Evolutionary conservation across 2,329 filamentous ascomycete species (phyloP), one percentile per base, ranked within the genome.

Genomic region (Botrytis byssoidea): DNA sequence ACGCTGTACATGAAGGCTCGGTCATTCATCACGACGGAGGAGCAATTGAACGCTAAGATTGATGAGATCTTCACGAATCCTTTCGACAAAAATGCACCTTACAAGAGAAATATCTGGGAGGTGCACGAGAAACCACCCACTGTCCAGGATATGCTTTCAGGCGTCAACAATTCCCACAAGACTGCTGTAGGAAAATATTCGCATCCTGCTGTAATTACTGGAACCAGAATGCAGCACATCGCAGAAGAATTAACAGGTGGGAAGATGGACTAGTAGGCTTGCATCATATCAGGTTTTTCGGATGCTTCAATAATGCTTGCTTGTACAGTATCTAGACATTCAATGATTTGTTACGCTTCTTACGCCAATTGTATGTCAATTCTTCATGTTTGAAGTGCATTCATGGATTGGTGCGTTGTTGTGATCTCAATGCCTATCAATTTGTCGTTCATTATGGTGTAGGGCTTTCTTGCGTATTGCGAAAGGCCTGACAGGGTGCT

Each of bases 1-100:
- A 90, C 93, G 74, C 88, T 99, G 20, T 99, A 99, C 84, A 92
- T 96, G 84, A 92, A 94, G 78, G 94, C 96, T 8, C 89, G 92
- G 40, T 85, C 89, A 57, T 99, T 98, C 84, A 98, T 99, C 81
- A 91, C 94, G 29, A 91, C 88, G 37, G 94, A 97, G 81, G 84
- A 87, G 69, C 91, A 97, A 81, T 88, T 99, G 48, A 88, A 92
- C 78, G 85, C 86, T 25, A 88, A 90, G 77, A 91, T 98, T 73
- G 92, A 97, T 35, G 84, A 86, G 76, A 86, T 91, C n/a, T 99
- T 98, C 83, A 89, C 90, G 14, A 76, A 77, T 14, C 78, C 76
- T 42, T 61, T 63, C 46, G 61, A 74, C 29, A 57, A 46, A 1
- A 46, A 71, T 9, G 10, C 40, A 29, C 59, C 65, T 22, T 10